Evolutionary conservation across 2,329 filamentous ascomycete genomes (phyloP).

Genomic region (Calonectria pauciramosa): DNA sequence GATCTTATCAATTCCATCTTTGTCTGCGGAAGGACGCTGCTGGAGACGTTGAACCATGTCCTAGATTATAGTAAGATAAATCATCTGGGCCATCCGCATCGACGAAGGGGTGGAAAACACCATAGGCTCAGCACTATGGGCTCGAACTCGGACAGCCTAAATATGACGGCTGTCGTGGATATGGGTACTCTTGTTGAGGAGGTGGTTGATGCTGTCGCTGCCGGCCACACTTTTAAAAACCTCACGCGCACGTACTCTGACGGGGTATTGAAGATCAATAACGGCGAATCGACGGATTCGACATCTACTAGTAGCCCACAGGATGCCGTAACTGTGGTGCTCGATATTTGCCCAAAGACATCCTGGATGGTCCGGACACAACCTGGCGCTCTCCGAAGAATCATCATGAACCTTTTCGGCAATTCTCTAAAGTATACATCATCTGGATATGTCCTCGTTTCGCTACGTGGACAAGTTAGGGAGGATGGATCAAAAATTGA

Average conservation of each 20-base stretch:
- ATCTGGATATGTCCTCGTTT: constrained; percentile 63
- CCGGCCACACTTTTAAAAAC: constrained; percentile 53
- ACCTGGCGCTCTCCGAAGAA: constrained; percentile 63
- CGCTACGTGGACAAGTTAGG: constrained; percentile 44
- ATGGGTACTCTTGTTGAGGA: constrained; percentile 53
- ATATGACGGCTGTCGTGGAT: constrained; percentile 50
- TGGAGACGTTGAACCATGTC: constrained; percentile 65
- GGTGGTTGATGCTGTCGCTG: constrained; percentile 56
- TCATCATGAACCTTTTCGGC: constrained; percentile 74
- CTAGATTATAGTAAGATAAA: constrained; percentile 60
- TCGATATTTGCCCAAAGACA: constrained; percentile 62
- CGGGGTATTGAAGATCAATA: constrained; percentile 20
- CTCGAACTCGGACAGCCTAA: constrained; percentile 49
- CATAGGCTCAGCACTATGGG: constrained; percentile 39
- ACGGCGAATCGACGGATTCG: neutral
- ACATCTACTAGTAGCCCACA: constrained; percentile 20
- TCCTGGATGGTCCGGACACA: constrained; percentile 68
- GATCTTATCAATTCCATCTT: constrained; percentile 61
- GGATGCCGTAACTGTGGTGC: constrained; percentile 58
- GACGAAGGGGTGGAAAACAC: constrained; percentile 36
- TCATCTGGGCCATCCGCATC: constrained; percentile 47
- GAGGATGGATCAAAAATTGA: constrained; percentile 38
- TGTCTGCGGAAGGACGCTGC: constrained; percentile 61
- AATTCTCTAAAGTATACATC: constrained; percentile 75
- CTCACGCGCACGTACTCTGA: constrained; percentile 11